Conservation (phyloP, 148 eudicot species). For the Hydrangea macrophylla region DNA sequence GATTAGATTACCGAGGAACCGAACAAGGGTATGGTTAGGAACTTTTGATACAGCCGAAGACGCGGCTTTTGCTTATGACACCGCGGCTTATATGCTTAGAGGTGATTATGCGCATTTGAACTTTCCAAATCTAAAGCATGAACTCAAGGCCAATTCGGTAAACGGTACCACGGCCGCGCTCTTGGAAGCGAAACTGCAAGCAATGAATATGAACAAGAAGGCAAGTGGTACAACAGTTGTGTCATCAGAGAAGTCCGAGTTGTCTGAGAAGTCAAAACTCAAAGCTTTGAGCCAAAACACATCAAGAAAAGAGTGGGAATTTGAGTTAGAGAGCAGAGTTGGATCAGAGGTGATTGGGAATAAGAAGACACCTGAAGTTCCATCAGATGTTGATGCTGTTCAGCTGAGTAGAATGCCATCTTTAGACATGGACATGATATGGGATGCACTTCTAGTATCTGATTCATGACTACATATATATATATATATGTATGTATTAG, state of each 20-base stretch:
- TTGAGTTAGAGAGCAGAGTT: conserved; percentile 24
- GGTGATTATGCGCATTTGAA: conserved; percentile 90
- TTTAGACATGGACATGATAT: conserved; percentile 88
- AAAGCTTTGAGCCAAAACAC: not conserved
- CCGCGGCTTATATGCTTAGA: conserved; percentile 83
- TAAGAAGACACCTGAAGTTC: conserved; percentile 26
- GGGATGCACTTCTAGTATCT: conserved; percentile 83
- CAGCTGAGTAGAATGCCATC: conserved; percentile 96
- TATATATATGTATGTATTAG: too few species aligned
- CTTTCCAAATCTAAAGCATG: conserved; percentile 76
- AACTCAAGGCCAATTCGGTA: conserved; percentile 48
- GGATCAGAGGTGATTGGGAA: conserved; percentile 25
- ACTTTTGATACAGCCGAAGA: conserved; percentile 90
- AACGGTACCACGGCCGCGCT: conserved; percentile 60
- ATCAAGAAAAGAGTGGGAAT: conserved; percentile 29
- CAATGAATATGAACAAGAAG: conserved; percentile 34
- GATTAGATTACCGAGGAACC: conserved; percentile 76
- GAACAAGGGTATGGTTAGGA: conserved; percentile 89
- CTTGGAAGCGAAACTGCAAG: conserved; percentile 71
- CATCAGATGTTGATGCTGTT: conserved; percentile 45
- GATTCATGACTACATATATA: conserved; percentile 41
- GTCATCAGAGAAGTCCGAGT: conserved; percentile 9
- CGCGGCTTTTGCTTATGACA: conserved; percentile 89
- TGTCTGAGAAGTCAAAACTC: not conserved
- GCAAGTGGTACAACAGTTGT: conserved; percentile 8